phyloP scores from a whole-genome alignment of 1,284 basidiomycete species.

The Rhodotorula glutinis region DNA sequence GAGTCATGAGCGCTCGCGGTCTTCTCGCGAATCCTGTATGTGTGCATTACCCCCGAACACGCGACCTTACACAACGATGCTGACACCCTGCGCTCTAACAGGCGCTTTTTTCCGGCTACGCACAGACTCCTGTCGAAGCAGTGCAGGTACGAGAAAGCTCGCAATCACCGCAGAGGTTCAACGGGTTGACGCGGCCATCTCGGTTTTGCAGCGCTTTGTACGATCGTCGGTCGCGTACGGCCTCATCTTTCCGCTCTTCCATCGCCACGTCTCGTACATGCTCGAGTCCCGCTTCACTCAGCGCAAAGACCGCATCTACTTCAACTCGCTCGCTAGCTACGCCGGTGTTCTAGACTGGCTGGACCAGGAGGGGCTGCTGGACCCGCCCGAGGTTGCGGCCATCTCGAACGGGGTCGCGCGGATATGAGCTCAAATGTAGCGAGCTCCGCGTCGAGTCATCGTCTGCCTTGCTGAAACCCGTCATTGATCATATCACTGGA shows the following conservation, averaged over 20 bases:
- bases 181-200: too few species aligned
- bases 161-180: background rate
- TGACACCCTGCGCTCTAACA: conserved; percentile 37
- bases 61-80: too few species aligned
- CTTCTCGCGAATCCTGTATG: conserved; percentile 59
- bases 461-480: too few species aligned
- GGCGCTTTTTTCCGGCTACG: conserved; percentile 57
- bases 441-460: too few species aligned
- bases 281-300: conserved; percentile 53
- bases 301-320: conserved; percentile 54
- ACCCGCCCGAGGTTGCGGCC: background rate
- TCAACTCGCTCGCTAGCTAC: conserved; percentile 54
- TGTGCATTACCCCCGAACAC: background rate
- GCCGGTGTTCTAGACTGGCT: conserved; percentile 56
- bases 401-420: background rate
- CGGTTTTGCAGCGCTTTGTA: conserved; percentile 47
- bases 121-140: conserved; percentile 53
- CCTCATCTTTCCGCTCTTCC: conserved; percentile 55
- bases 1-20: conserved; percentile 61
- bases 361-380: conserved; percentile 32
- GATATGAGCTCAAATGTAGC: background rate
- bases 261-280: conserved; percentile 58
- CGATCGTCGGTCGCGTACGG: conserved; percentile 53
- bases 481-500: too few species aligned
- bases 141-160: conserved; percentile 48